Conservation (phyloP, 495 filamentous ascomycete genomes). For the Articulospora tetracladia region DNA sequence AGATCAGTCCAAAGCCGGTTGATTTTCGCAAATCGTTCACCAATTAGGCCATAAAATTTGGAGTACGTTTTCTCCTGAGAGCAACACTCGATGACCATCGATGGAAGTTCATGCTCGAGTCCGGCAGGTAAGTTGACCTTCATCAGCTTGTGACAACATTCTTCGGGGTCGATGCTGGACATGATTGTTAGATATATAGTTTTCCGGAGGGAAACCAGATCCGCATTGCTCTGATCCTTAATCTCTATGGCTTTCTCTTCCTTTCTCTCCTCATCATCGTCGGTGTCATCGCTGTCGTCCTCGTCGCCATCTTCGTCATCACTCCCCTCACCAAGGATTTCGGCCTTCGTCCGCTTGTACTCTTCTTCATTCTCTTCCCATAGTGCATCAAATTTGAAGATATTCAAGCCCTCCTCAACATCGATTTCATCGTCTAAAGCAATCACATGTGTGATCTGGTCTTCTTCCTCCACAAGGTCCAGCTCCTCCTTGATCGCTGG, state of each 20-base stretch:
- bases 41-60: slow-evolving; percentile 93
- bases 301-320: slow-evolving; percentile 71
- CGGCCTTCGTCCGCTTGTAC: slow-evolving; percentile 83
- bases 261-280: slow-evolving; percentile 76
- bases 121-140: slow-evolving; percentile 86
- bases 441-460: slow-evolving; percentile 87
- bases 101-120: slow-evolving; percentile 83
- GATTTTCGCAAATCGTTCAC: slow-evolving; percentile 90
- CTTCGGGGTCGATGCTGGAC: slow-evolving; percentile 91
- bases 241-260: slow-evolving; percentile 75
- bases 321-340: slow-evolving; percentile 90
- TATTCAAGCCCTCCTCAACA: slow-evolving; percentile 78
- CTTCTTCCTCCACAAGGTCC: slow-evolving; percentile 93
- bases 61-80: slow-evolving; percentile 93
- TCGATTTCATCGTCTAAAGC: slow-evolving; percentile 79
- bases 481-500: slow-evolving; percentile 87
- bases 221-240: slow-evolving; percentile 94
- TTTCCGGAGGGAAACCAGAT: slow-evolving; percentile 86
- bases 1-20: slow-evolving; percentile 92
- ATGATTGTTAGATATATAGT: slow-evolving; percentile 98
- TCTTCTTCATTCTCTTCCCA: slow-evolving; percentile 89
- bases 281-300: slow-evolving; percentile 67
- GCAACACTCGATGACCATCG: slow-evolving; percentile 96
- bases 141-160: slow-evolving; percentile 93
- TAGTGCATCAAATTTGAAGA: slow-evolving; percentile 90